Evolutionary conservation across 805 yeast genomes (phyloP).

Genomic region (Spencermartinsiella europaea): DNA sequence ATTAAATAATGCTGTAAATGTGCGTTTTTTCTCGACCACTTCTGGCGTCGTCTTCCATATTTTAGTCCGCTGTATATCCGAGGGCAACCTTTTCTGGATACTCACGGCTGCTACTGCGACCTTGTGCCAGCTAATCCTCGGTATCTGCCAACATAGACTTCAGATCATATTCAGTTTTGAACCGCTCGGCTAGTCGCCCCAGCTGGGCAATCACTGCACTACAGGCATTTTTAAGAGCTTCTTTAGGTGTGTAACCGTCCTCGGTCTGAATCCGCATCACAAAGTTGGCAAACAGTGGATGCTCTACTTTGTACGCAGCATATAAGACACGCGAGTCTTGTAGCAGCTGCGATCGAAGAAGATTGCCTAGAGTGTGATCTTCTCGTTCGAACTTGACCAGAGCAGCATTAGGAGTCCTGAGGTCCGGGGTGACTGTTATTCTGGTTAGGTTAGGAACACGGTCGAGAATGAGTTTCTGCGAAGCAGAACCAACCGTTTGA

Average conservation of each 20-base stretch:
- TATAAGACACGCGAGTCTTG: constrained; percentile 86
- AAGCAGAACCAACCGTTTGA: neutral
- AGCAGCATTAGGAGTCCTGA: constrained; percentile 92
- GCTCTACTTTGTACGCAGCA: constrained; percentile 97
- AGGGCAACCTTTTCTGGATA: too few relatives aligned
- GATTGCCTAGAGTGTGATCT: constrained; percentile 93
- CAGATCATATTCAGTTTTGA: constrained; percentile 89
- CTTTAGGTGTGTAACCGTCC: constrained; percentile 88
- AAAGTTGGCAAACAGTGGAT: constrained; percentile 93
- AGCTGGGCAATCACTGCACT: constrained; percentile 74
- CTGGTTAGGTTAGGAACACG: constrained; percentile 32
- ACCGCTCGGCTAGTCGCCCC: constrained; percentile 66
- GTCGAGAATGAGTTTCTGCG: neutral
- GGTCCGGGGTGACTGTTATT: constrained; percentile 83
- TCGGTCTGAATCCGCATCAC: constrained; percentile 93
- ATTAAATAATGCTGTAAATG: too few relatives aligned
- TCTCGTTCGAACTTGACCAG: constrained; percentile 91
- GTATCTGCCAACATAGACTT: constrained; percentile 48
- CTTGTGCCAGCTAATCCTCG: constrained; percentile 23
- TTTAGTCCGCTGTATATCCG: too few relatives aligned
- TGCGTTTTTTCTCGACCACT: too few relatives aligned
- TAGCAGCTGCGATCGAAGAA: constrained; percentile 78
- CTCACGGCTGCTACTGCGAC: too few relatives aligned
- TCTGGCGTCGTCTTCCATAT: too few relatives aligned
- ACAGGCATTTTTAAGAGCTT: constrained; percentile 88